These are phyloP conservation scores for Proliferodiscus dingleyae DNA, from an alignment of 2,329 filamentous ascomycete genomes.

Conservation along the genomic window DNA sequence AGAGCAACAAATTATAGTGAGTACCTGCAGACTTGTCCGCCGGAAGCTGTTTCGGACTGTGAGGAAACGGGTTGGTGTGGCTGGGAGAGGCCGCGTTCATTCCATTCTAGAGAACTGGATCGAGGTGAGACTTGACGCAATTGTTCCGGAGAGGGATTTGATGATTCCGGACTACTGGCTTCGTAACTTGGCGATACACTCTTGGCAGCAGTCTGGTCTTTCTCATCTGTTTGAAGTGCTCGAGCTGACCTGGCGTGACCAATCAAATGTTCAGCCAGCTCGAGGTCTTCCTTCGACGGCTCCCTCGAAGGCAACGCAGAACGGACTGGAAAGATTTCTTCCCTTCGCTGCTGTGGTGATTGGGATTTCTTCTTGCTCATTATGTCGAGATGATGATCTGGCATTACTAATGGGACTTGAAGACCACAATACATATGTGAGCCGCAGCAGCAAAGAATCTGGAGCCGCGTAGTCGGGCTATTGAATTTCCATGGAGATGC, in stretches of 20 bases:
- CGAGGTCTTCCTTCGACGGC: conserved; percentile 24
- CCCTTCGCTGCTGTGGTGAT: conserved; percentile 16
- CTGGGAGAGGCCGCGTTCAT: conserved; percentile 19
- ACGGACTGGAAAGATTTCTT: conserved; percentile 21
- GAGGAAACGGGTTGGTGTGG: conserved; percentile 8
- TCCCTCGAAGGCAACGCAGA: conserved; percentile 18
- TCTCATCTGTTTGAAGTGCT: conserved; percentile 5
- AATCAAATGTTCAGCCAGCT: conserved; percentile 22
- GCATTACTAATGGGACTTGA: conserved; percentile 20
- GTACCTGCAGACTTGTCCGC: conserved; percentile 69
- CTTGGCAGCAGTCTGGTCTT: conserved; percentile 8
- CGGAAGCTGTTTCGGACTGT: conserved; percentile 32
- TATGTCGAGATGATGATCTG: conserved; percentile 22
- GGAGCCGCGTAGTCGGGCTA: background rate
- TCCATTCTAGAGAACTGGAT: conserved; percentile 16
- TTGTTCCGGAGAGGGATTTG: conserved; percentile 13
- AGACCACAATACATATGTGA: conserved; percentile 25
- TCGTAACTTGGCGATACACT: conserved; percentile 17
- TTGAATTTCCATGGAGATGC: conserved; percentile 1
- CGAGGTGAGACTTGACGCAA: conserved; percentile 15
- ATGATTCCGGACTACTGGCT: conserved; percentile 13
- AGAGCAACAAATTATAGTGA: conserved; percentile 22
- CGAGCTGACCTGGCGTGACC: conserved; percentile 18
- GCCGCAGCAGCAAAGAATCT: background rate
- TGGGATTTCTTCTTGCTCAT: conserved; percentile 22